Evolutionary conservation across 768 basidiomycete species (phyloP).

Genomic region (Phylloporus sp.): DNA sequence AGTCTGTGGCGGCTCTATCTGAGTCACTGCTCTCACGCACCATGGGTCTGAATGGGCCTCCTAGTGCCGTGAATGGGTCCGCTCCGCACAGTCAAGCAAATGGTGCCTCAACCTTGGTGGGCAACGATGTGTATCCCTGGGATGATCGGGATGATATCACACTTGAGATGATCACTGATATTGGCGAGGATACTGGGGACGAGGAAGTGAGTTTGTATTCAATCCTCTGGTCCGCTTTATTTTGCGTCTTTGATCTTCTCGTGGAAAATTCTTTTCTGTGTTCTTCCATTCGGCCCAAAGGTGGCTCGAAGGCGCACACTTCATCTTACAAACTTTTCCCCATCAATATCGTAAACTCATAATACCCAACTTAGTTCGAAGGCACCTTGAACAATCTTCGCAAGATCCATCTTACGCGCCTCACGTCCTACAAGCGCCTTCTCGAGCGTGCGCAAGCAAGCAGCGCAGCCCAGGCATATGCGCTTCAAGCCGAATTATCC

Average conservation of each 20-base stretch:
- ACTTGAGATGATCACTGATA: slow-evolving; percentile 65
- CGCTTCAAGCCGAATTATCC: slow-evolving; percentile 76
- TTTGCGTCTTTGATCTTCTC: not conserved
- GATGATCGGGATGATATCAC: slow-evolving; percentile 52
- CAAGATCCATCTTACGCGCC: slow-evolving; percentile 47
- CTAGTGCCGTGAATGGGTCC: slow-evolving; percentile 19
- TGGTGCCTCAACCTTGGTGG: slow-evolving; percentile 19
- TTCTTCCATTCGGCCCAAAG: not conserved
- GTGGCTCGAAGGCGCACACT: no score
- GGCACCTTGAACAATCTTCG: slow-evolving; percentile 39
- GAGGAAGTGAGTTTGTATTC: slow-evolving; percentile 52
- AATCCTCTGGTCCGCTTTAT: not conserved
- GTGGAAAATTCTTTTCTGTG: not conserved
- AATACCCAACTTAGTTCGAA: slow-evolving; percentile 37
- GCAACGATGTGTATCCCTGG: slow-evolving; percentile 23
- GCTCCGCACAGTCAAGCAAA: slow-evolving; percentile 20
- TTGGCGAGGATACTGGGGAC: slow-evolving; percentile 58
- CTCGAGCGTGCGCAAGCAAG: slow-evolving; percentile 78
- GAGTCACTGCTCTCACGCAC: slow-evolving; percentile 15
- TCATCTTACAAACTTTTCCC: not conserved
- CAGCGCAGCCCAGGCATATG: slow-evolving; percentile 78
- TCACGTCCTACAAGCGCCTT: slow-evolving; percentile 72
- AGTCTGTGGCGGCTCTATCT: slow-evolving; percentile 13
- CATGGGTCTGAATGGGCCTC: slow-evolving; percentile 9
- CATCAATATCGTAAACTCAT: not conserved